These are phyloP conservation scores for Zanthoxylum bungeanum DNA, from an alignment of 345 rosid genomes.

Conservation along the genomic window DNA sequence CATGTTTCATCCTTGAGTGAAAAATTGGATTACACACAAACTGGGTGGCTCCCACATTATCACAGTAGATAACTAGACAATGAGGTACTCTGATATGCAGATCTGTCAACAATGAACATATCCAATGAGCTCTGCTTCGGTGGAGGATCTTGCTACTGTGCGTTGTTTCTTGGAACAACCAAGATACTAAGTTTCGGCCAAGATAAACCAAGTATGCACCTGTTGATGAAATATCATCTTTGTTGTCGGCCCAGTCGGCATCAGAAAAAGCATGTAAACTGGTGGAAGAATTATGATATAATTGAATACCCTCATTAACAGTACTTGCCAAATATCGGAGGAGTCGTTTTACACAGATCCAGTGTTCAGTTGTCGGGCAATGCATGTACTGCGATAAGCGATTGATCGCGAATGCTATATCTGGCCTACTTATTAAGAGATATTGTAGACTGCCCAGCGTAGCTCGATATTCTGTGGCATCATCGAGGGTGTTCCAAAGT, in stretches of 20 bases:
- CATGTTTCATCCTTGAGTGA: too few species aligned
- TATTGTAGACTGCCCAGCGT: not conserved
- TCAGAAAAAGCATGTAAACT: not conserved
- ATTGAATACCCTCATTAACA: not conserved
- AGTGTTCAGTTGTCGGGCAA: not conserved
- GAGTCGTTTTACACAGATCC: not conserved
- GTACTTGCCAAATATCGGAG: not conserved
- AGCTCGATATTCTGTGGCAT: not conserved
- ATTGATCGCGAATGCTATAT: not conserved
- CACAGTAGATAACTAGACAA: not conserved
- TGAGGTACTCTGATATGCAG: not conserved
- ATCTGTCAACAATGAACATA: not conserved
- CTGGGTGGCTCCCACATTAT: not conserved
- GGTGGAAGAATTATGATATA: not conserved
- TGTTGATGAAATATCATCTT: not conserved
- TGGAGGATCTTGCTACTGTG: not conserved
- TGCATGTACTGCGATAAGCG: not conserved
- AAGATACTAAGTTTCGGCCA: not conserved
- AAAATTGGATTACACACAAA: not conserved
- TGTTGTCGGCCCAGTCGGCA: not conserved
- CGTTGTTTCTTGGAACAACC: not conserved
- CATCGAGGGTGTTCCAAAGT: too few species aligned
- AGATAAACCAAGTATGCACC: not conserved
- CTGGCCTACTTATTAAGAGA: not conserved
- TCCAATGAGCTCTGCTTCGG: not conserved